Conservation (phyloP, 1,139 yeast genomes). For the Debaryomyces udenii region DNA sequence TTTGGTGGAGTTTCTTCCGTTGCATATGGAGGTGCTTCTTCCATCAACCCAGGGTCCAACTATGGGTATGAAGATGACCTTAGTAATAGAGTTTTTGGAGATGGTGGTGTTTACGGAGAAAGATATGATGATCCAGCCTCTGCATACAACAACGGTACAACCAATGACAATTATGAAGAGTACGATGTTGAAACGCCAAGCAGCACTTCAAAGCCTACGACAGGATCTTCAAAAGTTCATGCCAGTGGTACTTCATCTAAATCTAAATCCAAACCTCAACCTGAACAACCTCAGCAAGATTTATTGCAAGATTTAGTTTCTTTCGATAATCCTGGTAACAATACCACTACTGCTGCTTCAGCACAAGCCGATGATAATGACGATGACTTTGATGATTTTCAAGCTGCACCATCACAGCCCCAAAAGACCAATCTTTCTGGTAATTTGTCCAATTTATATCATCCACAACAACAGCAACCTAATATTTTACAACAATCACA, state of each 20-base stretch:
- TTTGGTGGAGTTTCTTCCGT: constrained; percentile 68
- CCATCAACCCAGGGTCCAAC: constrained; percentile 37
- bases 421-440: constrained; percentile 33
- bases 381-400: constrained; percentile 95
- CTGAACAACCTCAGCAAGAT: constrained; percentile 40
- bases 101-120: constrained; percentile 78
- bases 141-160: constrained; percentile 41
- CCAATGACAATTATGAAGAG: constrained; percentile 63
- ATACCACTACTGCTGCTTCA: constrained; percentile 18
- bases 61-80: constrained; percentile 59
- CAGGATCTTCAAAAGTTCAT: constrained; percentile 44
- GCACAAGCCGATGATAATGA: constrained; percentile 57
- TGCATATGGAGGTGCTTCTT: constrained; percentile 54
- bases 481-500: constrained; percentile 16
- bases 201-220: constrained; percentile 43
- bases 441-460: constrained; percentile 46
- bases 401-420: constrained; percentile 63
- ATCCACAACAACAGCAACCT: constrained; percentile 20
- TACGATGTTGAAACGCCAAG: constrained; percentile 55
- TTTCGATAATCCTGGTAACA: constrained; percentile 38
- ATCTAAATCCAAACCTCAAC: constrained; percentile 21
- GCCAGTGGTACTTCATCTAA: constrained; percentile 31
- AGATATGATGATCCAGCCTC: constrained; percentile 62
- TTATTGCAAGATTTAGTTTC: constrained; percentile 60
- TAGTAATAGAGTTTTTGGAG: constrained; percentile 68